These are phyloP conservation scores for Chernovozyma sophiae-reginae DNA, from an alignment of 1,139 yeast genomes.

Conservation along the genomic window DNA sequence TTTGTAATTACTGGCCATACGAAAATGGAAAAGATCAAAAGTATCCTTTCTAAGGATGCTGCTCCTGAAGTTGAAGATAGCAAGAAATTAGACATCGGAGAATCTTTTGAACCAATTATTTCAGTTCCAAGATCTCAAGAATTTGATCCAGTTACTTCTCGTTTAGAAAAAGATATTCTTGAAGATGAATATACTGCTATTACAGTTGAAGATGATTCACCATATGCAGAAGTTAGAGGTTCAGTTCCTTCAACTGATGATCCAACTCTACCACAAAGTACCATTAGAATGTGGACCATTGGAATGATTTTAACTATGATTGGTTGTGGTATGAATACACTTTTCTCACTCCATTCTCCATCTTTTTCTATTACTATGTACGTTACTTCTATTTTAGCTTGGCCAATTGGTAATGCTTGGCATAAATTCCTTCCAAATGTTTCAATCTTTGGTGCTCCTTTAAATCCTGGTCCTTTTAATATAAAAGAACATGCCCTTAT, in stretches of 20 bases:
- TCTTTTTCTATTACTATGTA: constrained; percentile 49
- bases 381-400: constrained; percentile 57
- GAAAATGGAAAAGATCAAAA: constrained; percentile 7
- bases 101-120: constrained; percentile 8
- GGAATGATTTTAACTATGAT: constrained; percentile 52
- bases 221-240: constrained; percentile 68
- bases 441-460: constrained; percentile 35
- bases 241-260: constrained; percentile 64
- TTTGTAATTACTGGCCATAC: no score
- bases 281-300: constrained; percentile 59
- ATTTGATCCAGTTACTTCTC: constrained; percentile 34
- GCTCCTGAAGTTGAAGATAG: constrained; percentile 1
- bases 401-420: constrained; percentile 59
- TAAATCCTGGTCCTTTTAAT: constrained; percentile 66
- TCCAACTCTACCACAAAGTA: constrained; percentile 51
- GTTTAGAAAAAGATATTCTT: constrained; percentile 20
- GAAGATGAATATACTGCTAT: constrained; percentile 43
- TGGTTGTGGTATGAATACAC: constrained; percentile 57
- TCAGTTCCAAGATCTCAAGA: constrained; percentile 31
- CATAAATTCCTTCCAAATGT: constrained; percentile 43
- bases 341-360: constrained; percentile 59
- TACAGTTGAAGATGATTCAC: constrained; percentile 50
- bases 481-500: constrained; percentile 63
- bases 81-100: constrained; percentile 4
- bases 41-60: constrained; percentile 1